Evolutionary conservation across 371 early-diverging fungal species (phyloP), one percentile per base, ranked within the genome.

Genomic region (Apophysomyces ossiformis): DNA sequence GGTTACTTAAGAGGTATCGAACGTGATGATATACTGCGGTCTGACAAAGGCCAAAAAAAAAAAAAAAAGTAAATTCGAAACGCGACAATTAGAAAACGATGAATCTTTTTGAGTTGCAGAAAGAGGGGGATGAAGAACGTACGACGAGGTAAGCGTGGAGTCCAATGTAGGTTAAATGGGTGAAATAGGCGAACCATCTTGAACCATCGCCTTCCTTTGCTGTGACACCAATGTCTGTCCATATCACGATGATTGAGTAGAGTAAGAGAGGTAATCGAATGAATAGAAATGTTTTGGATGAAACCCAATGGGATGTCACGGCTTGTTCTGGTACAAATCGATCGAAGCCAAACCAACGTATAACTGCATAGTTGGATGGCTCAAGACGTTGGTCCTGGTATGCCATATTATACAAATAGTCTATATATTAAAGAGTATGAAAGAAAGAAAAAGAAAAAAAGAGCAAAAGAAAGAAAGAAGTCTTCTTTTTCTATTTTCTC

Each of bases 231-330:
- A 78, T 68, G 32, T 79, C 63, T 60, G 77, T 60, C 73, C 83
- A 76, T 4, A 85, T 68, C 7, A 82, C 72, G 44, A 83, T 70
- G n/a, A 76, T 64, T 1, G 75, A 61, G 54, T 85, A 87, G 2
- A 85, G 64, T 2, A 69, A 47, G 7, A 73, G 26, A 5, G 76
- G 37, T 1, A 76, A 70, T n/a, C 86, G 83, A 59, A 86, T 72
- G 38, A 69, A 37, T 11, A 84, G 72, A 46, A 87, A 69, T 1
- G 71, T 70, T 37, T 74, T 68, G 1, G 82, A 68, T 7, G 81
- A 77, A 18, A 85, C 77, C 70, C 80, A 76, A 57, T 85, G 67
- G 1, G 88, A 86, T 7, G 85, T 85, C 6, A 86, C 84, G 21
- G 84, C 81, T 58, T 72, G 64, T 64, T 85, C 85, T 11, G 88